Evolutionary conservation across 441 rosid genomes (phyloP).

Genomic region (Sinapis alba): DNA sequence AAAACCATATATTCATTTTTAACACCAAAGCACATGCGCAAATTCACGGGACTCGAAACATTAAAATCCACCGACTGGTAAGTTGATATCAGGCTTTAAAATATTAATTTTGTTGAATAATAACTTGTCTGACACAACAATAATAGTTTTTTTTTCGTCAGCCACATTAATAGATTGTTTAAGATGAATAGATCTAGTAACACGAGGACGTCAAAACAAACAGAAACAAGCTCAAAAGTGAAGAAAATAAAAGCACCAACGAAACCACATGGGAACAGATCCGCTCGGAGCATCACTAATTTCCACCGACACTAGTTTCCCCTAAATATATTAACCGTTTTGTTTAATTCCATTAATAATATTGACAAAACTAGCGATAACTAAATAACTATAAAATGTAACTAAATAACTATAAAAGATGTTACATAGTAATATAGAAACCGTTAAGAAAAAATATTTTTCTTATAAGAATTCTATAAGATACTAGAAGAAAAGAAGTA

Average conservation of each 20-base stretch:
- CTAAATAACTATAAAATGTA: neutral
- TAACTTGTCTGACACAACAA: neutral
- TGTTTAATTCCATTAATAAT: too few species aligned
- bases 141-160: neutral
- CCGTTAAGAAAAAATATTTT: neutral
- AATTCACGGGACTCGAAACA: slow-evolving; percentile 11
- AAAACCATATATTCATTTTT: neutral
- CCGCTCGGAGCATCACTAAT: slow-evolving; percentile 7
- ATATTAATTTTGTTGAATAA: neutral
- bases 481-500: neutral
- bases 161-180: neutral
- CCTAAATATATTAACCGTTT: too few species aligned
- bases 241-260: slow-evolving; percentile 18
- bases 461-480: neutral
- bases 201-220: slow-evolving; percentile 12
- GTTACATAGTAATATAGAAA: neutral
- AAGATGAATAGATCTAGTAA: slow-evolving; percentile 9
- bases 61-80: slow-evolving; percentile 29
- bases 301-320: slow-evolving; percentile 28
- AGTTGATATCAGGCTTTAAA: neutral
- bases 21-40: slow-evolving; percentile 24
- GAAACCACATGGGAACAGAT: slow-evolving; percentile 31
- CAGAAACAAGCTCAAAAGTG: neutral
- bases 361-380: neutral
- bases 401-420: neutral